phyloP scores from a whole-genome alignment of 2,329 filamentous ascomycete genomes.

The Fragosphaeria purpurea region DNA sequence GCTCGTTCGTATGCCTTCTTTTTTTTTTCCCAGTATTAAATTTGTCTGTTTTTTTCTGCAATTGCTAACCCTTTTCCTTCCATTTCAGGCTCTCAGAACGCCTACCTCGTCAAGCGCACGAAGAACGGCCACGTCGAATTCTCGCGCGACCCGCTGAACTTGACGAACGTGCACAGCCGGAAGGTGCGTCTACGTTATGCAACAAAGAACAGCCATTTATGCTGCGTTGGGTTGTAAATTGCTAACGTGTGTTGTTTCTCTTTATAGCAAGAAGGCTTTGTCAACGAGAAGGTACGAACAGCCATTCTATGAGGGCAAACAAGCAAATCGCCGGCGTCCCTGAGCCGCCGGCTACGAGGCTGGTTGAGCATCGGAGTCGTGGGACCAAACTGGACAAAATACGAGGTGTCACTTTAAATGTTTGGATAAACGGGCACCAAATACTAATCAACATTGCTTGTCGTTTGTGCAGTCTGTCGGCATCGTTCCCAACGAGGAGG shows the following conservation, averaged over 20 bases:
- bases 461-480: slow-evolving; percentile 59
- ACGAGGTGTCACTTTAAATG: no score
- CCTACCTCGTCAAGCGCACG: slow-evolving; percentile 87
- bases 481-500: slow-evolving; percentile 64
- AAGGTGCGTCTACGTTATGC: slow-evolving; percentile 50
- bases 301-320: no score
- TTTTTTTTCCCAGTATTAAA: background rate
- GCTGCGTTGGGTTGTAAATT: no score
- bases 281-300: slow-evolving; percentile 74
- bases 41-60: background rate
- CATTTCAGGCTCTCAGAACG: slow-evolving; percentile 67
- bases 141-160: slow-evolving; percentile 89
- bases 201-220: no score
- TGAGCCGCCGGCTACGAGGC: no score
- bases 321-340: no score
- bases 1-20: slow-evolving; percentile 66
- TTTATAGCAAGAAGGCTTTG: slow-evolving; percentile 73
- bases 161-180: slow-evolving; percentile 81
- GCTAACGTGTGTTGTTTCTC: slow-evolving; percentile 1
- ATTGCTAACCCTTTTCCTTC: slow-evolving; percentile 6
- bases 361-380: no score
- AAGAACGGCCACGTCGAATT: slow-evolving; percentile 71
- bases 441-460: no score
- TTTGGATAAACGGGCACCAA: no score
- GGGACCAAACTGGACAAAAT: background rate